Conservation (phyloP, 257 asterid genomes). For the Salvia splendens region DNA sequence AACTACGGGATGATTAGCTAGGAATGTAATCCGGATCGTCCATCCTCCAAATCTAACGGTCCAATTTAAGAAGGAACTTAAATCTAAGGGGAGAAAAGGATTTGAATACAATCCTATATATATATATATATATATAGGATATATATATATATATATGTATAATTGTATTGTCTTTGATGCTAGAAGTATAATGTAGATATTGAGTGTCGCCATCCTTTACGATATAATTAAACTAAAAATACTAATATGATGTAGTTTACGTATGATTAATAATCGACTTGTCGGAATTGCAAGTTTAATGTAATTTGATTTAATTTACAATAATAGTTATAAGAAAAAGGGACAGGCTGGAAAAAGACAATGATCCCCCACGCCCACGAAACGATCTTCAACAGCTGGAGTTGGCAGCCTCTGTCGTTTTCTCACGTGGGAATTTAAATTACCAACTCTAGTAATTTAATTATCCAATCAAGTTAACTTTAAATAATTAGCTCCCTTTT, state of each 20-base stretch:
- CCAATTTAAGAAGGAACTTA: no score
- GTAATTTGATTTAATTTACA: neutral
- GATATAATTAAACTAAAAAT: no score
- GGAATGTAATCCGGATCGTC: no score
- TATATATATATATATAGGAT: no score
- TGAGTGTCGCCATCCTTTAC: neutral
- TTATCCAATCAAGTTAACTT: slow-evolving; percentile 2
- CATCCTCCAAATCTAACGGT: no score
- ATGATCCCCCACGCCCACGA: slow-evolving; percentile 7
- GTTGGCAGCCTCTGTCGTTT: slow-evolving; percentile 11
- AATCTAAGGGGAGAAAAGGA: no score
- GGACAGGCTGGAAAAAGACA: slow-evolving; percentile 2
- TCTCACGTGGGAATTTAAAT: slow-evolving; percentile 34
- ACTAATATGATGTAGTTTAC: neutral
- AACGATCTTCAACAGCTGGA: slow-evolving; percentile 27
- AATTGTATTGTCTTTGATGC: neutral
- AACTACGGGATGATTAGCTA: no score
- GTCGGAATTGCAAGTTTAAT: neutral
- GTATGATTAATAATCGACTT: neutral
- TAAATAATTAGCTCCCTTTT: no score
- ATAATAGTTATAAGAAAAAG: neutral
- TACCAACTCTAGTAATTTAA: slow-evolving; percentile 29
- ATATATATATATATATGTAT: no score
- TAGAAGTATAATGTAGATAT: neutral
- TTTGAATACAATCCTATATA: no score